Base-by-base conservation (phyloP, 768 basidiomycete species). In the Suillus subluteus region DNA sequence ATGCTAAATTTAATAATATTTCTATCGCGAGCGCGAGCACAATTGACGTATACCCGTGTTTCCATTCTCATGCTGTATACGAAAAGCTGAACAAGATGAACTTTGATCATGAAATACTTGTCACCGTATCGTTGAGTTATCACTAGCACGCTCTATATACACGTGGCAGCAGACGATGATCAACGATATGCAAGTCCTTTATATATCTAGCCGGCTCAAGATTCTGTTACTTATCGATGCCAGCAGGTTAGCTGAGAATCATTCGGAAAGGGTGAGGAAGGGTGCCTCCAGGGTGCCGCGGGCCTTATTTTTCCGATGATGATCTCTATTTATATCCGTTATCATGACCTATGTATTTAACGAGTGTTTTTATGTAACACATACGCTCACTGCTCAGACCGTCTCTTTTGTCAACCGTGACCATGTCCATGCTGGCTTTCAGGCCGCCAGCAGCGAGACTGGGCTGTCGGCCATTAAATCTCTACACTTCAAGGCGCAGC, bases 401-500 rank as follows among this genome's bases (percentile, higher is more conserved):
- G 44, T 52, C 65, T 38, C 62, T 66, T 62, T 62, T 71, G 74
- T 73, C 65, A 73, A 71, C 71, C 61, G 65, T 69, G 40, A 75
- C 67, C 69, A 78, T 76, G 73, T 66, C 75, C 65, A 70, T 78
- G 68, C 69, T 72, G 75, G 76, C 73, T 70, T 71, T 73, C 52
- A 71, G 72, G 75, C 66, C 76, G 75, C 69, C 73, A 61, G 66
- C 64, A 67, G 62, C 67, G 63, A 71, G 70, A 21, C 68, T 68
- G 66, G 69, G 65, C 61, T 76, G 70, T 54, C 70, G 71, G 70
- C 68, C 71, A 54, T 50, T 72, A 62, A 62, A 66, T 55, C 50
- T 72, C 55, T 54, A 63, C 59, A 58, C 66, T 15, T 66, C 66
- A 52, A 58, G 58, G 50, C 67, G 65, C 54, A 52, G 67, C 54